Base-by-base conservation (phyloP, 441 rosid species). In the Erodium trifolium region DNA sequence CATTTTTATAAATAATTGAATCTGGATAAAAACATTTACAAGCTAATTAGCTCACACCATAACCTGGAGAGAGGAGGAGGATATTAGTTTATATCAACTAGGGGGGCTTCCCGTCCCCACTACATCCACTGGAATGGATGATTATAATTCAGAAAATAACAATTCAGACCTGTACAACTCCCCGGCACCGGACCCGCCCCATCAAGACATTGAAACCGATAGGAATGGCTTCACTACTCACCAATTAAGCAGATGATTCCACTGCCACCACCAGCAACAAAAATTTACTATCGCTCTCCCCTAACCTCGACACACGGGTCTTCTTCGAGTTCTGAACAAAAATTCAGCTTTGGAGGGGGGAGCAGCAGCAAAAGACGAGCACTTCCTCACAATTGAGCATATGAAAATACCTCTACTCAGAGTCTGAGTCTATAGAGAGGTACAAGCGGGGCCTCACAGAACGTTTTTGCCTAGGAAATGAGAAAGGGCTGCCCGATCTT, bases 401-500 rank as follows among this genome's bases (percentile, higher is more conserved):
- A 6, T 11, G 8, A 1, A 41, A 5, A n/a, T 63, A 34, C 12
- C 66, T 63, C 82, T 85, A 92, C 68, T 88, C 96, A 1, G 97
- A 80, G 75, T 92, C 97, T 3, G 90, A 84, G 78, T 88, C 96
- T 69, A 90, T 90, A 67, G 97, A 92, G 70, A 92, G 85, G 78
- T 76, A 86, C 72, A 83, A 68, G 71, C 96, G 85, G 18, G 79
- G 93, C 76, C 93, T 85, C 66, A 86, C 95, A 49, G 99, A 87
- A 65, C 99, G 98, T 82, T 90, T 92, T 83, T 82, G 89, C 19
- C 90, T 91, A 62, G 95, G 97, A 78, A 90, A 84, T 68, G 84
- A 77, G 82, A 90, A 85, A 14, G 92, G 88, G 66, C 87, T 81
- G 60, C 86, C 90, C 41, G 93, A 78, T 84, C 91, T 86, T 77